phyloP scores from a whole-genome alignment of 2,329 filamentous ascomycete genomes.

The Fonsecaea multimorphosa region DNA sequence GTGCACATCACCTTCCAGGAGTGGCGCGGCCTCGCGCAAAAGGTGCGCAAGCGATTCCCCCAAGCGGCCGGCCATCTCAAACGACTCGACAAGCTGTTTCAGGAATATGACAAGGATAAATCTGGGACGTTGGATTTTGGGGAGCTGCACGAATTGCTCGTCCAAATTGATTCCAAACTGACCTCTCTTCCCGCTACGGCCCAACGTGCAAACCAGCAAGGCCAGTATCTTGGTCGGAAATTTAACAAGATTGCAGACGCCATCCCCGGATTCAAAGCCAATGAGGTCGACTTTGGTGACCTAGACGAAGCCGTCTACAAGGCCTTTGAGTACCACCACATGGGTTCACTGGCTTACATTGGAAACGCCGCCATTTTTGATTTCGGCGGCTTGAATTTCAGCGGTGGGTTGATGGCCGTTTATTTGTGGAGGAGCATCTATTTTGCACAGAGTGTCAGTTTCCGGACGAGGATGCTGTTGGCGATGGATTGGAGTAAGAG shows the following conservation, averaged over 20 bases:
- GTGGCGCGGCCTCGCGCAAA: slow-evolving; percentile 83
- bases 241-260: slow-evolving; percentile 88
- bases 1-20: slow-evolving; percentile 84
- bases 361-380: slow-evolving; percentile 98
- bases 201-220: slow-evolving; percentile 95
- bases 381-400: slow-evolving; percentile 78
- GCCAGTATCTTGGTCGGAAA: slow-evolving; percentile 88
- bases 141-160: slow-evolving; percentile 85
- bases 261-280: slow-evolving; percentile 74
- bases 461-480: slow-evolving; percentile 83
- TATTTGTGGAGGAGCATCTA: slow-evolving; percentile 97
- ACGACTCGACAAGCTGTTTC: slow-evolving; percentile 88
- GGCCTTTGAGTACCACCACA: slow-evolving; percentile 90
- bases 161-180: slow-evolving; percentile 92
- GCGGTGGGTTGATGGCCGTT: slow-evolving; percentile 86
- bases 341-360: slow-evolving; percentile 91
- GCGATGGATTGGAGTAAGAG: slow-evolving; percentile 99
- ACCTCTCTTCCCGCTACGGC: slow-evolving; percentile 94
- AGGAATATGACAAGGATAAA: slow-evolving; percentile 89
- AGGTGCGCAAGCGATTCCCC: slow-evolving; percentile 87
- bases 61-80: slow-evolving; percentile 86
- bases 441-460: slow-evolving; percentile 95
- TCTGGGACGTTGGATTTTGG: slow-evolving; percentile 92
- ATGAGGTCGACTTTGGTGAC: slow-evolving; percentile 86
- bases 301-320: slow-evolving; percentile 91